These are phyloP conservation scores for Vitis amurensis DNA, from an alignment of 164 flowering plant genomes.

Conservation along the genomic window DNA sequence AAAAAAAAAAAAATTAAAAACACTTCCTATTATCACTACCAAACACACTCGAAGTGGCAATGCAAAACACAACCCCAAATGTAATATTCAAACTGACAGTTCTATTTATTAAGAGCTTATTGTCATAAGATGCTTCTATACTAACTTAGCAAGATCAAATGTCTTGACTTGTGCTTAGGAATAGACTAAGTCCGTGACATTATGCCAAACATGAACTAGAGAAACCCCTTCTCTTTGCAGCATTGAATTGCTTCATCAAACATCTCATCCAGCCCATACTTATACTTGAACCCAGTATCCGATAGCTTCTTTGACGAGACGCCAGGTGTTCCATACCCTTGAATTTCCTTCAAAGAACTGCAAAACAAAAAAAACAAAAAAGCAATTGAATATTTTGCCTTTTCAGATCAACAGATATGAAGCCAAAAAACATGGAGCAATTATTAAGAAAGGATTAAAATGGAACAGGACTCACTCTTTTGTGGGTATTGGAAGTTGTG, in stretches of 20 bases:
- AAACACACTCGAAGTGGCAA: too few species aligned
- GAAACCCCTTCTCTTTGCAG: constrained; percentile 17
- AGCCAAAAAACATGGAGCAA: not conserved
- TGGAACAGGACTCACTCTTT: constrained; percentile 9
- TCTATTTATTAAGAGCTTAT: not conserved
- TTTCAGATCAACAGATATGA: too few species aligned
- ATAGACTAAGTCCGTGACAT: too few species aligned
- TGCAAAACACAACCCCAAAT: not conserved
- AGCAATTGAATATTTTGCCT: too few species aligned
- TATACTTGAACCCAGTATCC: constrained; percentile 40
- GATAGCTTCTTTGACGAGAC: constrained; percentile 39
- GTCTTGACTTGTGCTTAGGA: too few species aligned
- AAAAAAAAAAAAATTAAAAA: too few species aligned
- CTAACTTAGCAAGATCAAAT: too few species aligned
- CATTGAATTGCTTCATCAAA: constrained; percentile 18
- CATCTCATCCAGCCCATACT: constrained; percentile 43
- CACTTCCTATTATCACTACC: too few species aligned
- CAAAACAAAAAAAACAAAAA: not conserved
- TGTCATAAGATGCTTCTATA: too few species aligned
- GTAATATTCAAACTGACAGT: not conserved
- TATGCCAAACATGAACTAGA: not conserved
- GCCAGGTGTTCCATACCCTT: constrained; percentile 2
- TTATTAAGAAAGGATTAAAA: not conserved
- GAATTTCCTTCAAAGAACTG: constrained; percentile 17
- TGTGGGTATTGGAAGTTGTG: not conserved